Evolutionary conservation across 2,329 filamentous ascomycete genomes (phyloP), one percentile per base, ranked within the genome.

Genomic region (Botryotinia calthae): DNA sequence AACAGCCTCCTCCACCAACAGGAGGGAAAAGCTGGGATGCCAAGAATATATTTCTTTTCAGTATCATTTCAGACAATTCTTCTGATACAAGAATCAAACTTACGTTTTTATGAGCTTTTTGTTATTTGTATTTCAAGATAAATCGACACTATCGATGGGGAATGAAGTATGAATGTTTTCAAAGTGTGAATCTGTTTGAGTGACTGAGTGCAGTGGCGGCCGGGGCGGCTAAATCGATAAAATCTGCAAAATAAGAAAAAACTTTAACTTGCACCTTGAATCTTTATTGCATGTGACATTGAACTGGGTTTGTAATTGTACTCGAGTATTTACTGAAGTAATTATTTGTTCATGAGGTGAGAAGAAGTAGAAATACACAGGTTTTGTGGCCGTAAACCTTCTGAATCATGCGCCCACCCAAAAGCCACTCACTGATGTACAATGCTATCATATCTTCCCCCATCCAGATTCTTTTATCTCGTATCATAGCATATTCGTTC

Each of bases 361-460:
- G 79, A 68, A 78, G 76, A 75, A 70, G 74, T 80, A 80, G 71
- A 78, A 79, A 79, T 80, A 80, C 79, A 78, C 44, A 76, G 76
- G 75, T 75, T 71, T 76, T 75, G 70, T 74, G 66, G 64, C 71
- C 74, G 66, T 67, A 76, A 75, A 70, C 73, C 73, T 70, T 72
- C 63, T 68, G 65, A 73, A 75, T 73, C 76, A 76, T 78, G 72
- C 75, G 72, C 56, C 75, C 71, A 40, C 66, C 37, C 76, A 74
- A 66, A 74, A 69, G 71, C 75, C 61, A 75, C 75, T 72, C 72
- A 75, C 56, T 70, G 68, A 78, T 79, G 76, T 78, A 78, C 77
- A 79, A 78, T 74, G 74, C 73, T 75, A 75, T 68, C 74, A 59
- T 76, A 48, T 65, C 70, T 76, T 63, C 66, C 65, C 74, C 51